Percentiles rank a stretch among this genome's conserved stretches.
These are phyloP conservation scores for Mucor indicus DNA, from an alignment of 371 early-diverging fungal species.

Conservation along the genomic window DNA sequence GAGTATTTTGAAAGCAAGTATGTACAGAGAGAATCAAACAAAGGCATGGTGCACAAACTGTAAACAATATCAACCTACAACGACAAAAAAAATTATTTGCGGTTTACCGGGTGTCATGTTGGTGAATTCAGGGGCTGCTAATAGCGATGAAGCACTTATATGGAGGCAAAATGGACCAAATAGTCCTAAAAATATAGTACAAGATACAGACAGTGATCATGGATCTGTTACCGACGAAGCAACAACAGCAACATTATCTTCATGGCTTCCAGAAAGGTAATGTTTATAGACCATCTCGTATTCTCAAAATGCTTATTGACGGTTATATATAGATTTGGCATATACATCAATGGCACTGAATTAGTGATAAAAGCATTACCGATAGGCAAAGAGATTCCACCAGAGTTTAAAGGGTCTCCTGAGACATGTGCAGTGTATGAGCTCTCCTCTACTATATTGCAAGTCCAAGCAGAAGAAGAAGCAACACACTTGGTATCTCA, in stretches of 20 bases:
- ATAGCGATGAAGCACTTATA: slow-evolving; percentile 51
- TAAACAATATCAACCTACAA: slow-evolving; percentile 68
- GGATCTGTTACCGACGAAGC: slow-evolving; percentile 17
- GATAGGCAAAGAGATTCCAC: slow-evolving; percentile 37
- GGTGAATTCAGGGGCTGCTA: slow-evolving; percentile 66
- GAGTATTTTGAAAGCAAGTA: slow-evolving; percentile 62
- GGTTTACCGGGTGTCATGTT: slow-evolving; percentile 63
- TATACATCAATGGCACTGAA: slow-evolving; percentile 46
- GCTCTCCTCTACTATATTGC: slow-evolving; percentile 63
- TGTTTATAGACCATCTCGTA: not conserved
- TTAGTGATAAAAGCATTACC: slow-evolving; percentile 45
- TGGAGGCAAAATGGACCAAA: slow-evolving; percentile 54
- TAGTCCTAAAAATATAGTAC: slow-evolving; percentile 13
- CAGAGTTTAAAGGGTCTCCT: slow-evolving; percentile 38
- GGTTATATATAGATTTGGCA: slow-evolving; percentile 36
- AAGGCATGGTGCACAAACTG: slow-evolving; percentile 82
- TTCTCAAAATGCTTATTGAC: too few relatives aligned
- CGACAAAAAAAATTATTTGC: slow-evolving; percentile 60
- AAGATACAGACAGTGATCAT: slow-evolving; percentile 19
- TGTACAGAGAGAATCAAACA: slow-evolving; percentile 69
- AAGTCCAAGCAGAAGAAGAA: slow-evolving; percentile 60
- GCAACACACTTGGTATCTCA: slow-evolving; percentile 76
- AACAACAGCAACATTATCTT: slow-evolving; percentile 12
- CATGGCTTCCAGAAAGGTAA: slow-evolving; percentile 52
- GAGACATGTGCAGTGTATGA: slow-evolving; percentile 55